Evolutionary conservation across 306 rosid genomes (phyloP).

Genomic region (Malus sylvestris): DNA sequence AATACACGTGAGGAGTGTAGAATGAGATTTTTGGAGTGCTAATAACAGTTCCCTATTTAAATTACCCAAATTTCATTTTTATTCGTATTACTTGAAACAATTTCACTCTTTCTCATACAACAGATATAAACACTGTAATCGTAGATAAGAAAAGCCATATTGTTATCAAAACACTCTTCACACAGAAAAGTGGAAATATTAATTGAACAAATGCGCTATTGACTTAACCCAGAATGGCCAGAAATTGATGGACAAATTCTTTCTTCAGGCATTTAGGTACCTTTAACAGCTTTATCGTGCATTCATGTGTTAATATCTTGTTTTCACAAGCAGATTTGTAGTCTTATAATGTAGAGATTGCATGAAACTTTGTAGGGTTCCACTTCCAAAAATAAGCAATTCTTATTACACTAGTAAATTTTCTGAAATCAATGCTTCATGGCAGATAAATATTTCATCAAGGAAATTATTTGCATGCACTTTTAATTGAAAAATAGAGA

Average conservation of each 20-base stretch:
- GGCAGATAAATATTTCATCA: not conserved
- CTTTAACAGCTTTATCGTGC: not conserved
- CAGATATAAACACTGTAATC: not conserved
- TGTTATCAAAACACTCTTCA: not conserved
- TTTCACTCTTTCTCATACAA: not conserved
- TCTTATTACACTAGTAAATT: not conserved
- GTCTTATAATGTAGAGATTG: not conserved
- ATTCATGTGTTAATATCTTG: not conserved
- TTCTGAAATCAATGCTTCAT: not conserved
- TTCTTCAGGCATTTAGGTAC: not conserved
- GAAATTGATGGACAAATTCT: not conserved
- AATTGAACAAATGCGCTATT: not conserved
- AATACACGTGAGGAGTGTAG: too few relatives aligned
- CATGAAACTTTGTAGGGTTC: not conserved
- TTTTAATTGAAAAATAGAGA: not conserved
- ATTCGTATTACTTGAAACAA: not conserved
- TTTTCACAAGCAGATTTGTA: not conserved
- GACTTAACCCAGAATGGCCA: not conserved
- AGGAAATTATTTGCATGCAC: not conserved
- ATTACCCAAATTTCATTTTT: not conserved
- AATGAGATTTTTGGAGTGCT: too few relatives aligned
- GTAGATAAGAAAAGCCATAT: not conserved
- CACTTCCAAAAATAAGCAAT: not conserved
- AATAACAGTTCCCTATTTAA: too few relatives aligned
- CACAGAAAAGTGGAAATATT: not conserved